phyloP scores from a whole-genome alignment of 345 rosid genomes.

The Euclidium syriacum region DNA sequence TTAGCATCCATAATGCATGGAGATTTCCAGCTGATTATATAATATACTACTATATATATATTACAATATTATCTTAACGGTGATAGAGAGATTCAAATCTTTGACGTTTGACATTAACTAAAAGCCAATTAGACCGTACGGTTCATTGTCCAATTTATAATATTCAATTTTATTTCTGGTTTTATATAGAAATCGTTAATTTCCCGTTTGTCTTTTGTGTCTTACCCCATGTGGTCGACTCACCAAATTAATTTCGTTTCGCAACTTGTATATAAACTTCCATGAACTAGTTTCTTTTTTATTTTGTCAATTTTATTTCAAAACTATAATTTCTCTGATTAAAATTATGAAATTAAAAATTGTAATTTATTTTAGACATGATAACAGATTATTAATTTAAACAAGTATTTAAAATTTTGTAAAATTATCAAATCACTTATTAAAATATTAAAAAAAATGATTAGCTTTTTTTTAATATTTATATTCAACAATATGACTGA shows the following conservation, averaged over 20 bases:
- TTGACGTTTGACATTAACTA: slow-evolving; percentile 5
- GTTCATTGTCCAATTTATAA: neutral
- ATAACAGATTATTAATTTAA: no score
- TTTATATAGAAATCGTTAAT: neutral
- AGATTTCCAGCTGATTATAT: neutral
- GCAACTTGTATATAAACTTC: no score
- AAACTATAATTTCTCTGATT: no score
- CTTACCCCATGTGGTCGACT: slow-evolving; percentile 16
- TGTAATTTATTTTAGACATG: no score
- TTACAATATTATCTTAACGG: neutral
- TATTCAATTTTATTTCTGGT: neutral
- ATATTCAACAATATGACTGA: no score
- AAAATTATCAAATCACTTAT: no score
- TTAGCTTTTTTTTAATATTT: no score
- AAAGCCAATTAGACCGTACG: slow-evolving; percentile 14
- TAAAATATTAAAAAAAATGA: no score
- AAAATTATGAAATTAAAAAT: no score
- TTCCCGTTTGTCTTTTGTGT: slow-evolving; percentile 3
- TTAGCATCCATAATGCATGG: slow-evolving; percentile 8
- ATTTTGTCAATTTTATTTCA: no score
- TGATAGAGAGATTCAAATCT: neutral
- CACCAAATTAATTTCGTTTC: neutral
- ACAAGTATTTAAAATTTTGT: no score
- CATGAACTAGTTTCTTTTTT: no score
- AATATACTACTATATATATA: neutral